Evolutionary conservation across 1,139 yeast species (phyloP), one percentile per base, ranked within the genome.

Genomic region (Suhomyces chickasaworum): DNA sequence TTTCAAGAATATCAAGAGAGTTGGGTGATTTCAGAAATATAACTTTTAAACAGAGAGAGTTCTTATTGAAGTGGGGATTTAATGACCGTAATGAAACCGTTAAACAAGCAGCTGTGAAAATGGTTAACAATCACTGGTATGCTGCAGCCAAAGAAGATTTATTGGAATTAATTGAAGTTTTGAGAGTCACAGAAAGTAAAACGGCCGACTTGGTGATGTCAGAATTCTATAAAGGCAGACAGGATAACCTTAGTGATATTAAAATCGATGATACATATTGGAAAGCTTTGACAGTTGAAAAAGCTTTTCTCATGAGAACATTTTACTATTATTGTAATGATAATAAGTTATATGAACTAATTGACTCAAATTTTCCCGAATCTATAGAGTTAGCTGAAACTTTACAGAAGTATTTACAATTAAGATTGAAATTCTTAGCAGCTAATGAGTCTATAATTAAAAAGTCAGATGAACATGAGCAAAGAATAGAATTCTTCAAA

Each of bases 61-160:
- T 78, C 52, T 63, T 93, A 18, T 71, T 93, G 27, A 74, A 76
- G 41, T 88, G 96, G 90, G 99, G 99, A 1, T 71, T 93, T 42
- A 81, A 82, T 53, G 99, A 93, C 65, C 81, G 98, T 53, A 97
- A 91, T 52, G 80, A 76, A 7, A 59, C 74, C 5, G 98, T 93
- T 1, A 74, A 82, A 52, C 70, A 69, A 23, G 95, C 97, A 0
- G 90, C 97, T 2, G 68, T 77, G 0, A 80, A 80, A 52, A 78
- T 90, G 83, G 75, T 93, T 45, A 77, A 87, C 7, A 70, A 72
- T 23, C 77, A 78, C 40, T 93, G 98, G 98, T 75, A 88, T 45
- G 80, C 79, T 20, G 70, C 79, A 3, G 79, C 84, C 10, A 77
- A 86, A 53, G 85, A 85, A 49, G 93, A 90, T 62, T 68, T 93